A percentile compares a stretch with the other conserved stretches of the same genome.
phyloP scores from a whole-genome alignment of 2,329 filamentous ascomycete species.

The Colletotrichum higginsianum region DNA sequence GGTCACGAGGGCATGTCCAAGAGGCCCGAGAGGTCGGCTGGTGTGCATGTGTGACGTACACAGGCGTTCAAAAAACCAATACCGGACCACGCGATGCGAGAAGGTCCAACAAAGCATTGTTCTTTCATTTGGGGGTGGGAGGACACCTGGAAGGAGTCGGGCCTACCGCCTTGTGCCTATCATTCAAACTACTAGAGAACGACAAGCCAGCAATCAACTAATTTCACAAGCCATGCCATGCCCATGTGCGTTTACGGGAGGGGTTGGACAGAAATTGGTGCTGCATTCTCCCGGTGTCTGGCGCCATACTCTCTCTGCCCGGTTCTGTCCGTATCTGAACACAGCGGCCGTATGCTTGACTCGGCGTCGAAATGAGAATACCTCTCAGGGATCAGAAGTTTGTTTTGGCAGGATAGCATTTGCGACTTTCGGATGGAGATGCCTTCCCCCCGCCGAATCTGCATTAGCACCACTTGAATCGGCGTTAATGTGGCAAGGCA shows the following conservation, averaged over 20 bases:
- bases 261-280: background rate
- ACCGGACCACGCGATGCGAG: conserved; percentile 12
- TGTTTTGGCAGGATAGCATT: background rate
- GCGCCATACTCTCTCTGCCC: too few species aligned
- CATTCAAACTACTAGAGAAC: conserved; percentile 13
- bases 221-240: background rate
- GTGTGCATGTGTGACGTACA: background rate
- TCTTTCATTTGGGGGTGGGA: background rate
- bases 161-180: background rate
- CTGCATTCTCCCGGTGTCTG: background rate
- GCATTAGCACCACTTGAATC: background rate
- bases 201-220: background rate
- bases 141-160: background rate
- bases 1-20: conserved; percentile 8
- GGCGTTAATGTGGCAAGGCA: background rate
- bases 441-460: background rate
- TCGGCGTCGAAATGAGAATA: background rate
- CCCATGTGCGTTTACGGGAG: too few species aligned
- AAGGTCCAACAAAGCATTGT: conserved; percentile 23
- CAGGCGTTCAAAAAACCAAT: conserved; percentile 32
- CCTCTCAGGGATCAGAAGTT: background rate
- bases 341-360: background rate
- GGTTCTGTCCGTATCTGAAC: too few species aligned
- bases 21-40: background rate
- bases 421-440: background rate